phyloP scores from a whole-genome alignment of 805 yeast genomes.

The Ogataea trehaloabstinens region DNA sequence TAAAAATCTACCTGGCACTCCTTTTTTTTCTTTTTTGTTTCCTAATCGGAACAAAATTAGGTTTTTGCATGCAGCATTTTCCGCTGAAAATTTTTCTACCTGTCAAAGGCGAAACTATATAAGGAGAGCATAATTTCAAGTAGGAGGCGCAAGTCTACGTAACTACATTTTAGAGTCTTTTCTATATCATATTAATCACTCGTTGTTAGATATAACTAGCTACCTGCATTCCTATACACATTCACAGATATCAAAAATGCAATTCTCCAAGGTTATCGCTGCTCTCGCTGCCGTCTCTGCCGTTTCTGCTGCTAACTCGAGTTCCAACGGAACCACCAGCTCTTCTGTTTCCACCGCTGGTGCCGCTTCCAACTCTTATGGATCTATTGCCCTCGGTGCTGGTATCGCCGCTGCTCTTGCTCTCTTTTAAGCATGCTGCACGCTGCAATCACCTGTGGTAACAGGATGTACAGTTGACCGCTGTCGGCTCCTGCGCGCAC shows the following conservation, averaged over 20 bases:
- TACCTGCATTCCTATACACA: no score
- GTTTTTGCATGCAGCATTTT: background rate
- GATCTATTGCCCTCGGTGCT: slow-evolving; percentile 78
- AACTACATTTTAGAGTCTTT: no score
- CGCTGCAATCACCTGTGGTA: background rate
- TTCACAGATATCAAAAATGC: no score
- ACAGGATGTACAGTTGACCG: slow-evolving; percentile 1
- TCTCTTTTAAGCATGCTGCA: slow-evolving; percentile 30
- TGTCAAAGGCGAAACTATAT: slow-evolving; percentile 2
- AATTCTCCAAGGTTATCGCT: slow-evolving; percentile 66
- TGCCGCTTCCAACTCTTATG: slow-evolving; percentile 40
- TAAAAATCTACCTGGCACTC: background rate
- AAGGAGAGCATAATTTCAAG: background rate
- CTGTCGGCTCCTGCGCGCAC: background rate
- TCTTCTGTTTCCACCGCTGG: slow-evolving; percentile 44
- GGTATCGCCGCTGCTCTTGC: slow-evolving; percentile 81
- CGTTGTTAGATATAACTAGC: no score
- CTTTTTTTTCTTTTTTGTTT: background rate
- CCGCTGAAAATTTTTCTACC: slow-evolving; percentile 1
- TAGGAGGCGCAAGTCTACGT: no score
- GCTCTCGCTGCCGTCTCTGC: slow-evolving; percentile 70
- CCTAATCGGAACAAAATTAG: slow-evolving; percentile 1
- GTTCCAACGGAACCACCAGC: slow-evolving; percentile 36
- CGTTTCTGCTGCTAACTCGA: slow-evolving; percentile 59
- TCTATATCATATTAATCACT: no score